These are phyloP conservation scores for Pseudogymnoascus sp. DNA, from an alignment of 2,329 filamentous ascomycete genomes.

Conservation along the genomic window DNA sequence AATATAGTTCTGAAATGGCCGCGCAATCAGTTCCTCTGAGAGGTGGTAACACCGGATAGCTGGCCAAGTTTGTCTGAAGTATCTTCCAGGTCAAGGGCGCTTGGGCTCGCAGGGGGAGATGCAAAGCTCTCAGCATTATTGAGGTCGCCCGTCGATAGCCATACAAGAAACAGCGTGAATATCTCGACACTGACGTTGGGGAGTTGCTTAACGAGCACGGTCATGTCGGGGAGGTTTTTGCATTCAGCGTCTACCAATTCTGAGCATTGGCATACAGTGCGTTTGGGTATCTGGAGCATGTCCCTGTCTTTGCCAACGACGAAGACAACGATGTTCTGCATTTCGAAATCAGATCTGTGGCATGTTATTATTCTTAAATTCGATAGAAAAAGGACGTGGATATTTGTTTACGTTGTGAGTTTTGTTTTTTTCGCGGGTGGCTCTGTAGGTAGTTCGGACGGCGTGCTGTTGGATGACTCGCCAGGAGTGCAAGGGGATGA, in stretches of 20 bases:
- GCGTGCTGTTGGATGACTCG: not conserved
- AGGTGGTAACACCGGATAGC: not conserved
- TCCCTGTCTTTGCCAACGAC: not conserved
- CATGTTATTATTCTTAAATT: not conserved
- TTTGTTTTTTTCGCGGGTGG: not conserved
- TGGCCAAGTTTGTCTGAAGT: not conserved
- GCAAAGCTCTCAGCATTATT: not conserved
- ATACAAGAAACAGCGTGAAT: not conserved
- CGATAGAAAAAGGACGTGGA: not conserved
- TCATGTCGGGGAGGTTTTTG: not conserved
- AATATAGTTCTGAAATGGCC: not conserved
- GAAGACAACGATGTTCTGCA: not conserved
- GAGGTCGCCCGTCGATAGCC: not conserved
- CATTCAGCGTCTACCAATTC: not conserved
- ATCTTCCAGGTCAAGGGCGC: not conserved
- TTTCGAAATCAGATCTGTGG: not conserved
- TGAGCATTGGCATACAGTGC: not conserved
- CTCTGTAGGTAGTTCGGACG: not conserved
- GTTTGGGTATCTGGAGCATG: not conserved
- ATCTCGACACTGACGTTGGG: not conserved
- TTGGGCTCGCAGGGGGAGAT: not conserved
- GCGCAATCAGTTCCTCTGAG: not conserved
- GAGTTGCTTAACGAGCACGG: not conserved
- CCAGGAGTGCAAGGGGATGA: not conserved
- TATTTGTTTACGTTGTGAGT: not conserved